Evolutionary conservation across 2,329 filamentous ascomycete genomes (phyloP).

Genomic region (Davidsoniella virescens): DNA sequence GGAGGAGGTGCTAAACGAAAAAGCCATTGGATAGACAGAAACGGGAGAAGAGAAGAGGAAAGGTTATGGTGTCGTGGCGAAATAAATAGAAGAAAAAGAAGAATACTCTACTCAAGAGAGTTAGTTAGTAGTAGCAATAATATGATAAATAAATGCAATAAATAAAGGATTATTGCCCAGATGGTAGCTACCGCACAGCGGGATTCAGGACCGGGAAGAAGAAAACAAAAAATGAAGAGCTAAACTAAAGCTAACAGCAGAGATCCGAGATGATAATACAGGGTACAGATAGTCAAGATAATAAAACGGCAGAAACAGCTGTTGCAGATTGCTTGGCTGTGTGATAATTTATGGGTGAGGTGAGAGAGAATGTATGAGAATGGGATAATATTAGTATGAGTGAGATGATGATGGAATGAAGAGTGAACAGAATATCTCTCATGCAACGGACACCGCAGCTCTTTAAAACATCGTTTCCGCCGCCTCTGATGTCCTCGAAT

Average conservation of each 20-base stretch:
- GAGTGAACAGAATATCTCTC: too few relatives aligned
- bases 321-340: too few relatives aligned
- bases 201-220: neutral
- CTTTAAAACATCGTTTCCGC: too few relatives aligned
- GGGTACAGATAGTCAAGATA: too few relatives aligned
- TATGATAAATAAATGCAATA: neutral
- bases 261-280: too few relatives aligned
- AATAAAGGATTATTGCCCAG: neutral
- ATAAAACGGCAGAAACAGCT: too few relatives aligned
- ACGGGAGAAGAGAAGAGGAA: neutral
- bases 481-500: too few relatives aligned
- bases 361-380: neutral
- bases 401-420: too few relatives aligned
- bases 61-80: neutral
- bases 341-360: too few relatives aligned
- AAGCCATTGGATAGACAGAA: slow-evolving; percentile 9
- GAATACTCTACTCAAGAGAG: neutral
- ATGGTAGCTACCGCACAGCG: slow-evolving; percentile 2
- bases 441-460: too few relatives aligned
- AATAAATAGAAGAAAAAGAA: neutral
- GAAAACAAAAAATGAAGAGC: neutral
- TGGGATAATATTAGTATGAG: neutral
- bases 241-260: neutral
- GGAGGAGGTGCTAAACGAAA: slow-evolving; percentile 26
- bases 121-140: neutral